phyloP scores from a whole-genome alignment of 75 land plant genomes.

The Pinus tabuliformis region DNA sequence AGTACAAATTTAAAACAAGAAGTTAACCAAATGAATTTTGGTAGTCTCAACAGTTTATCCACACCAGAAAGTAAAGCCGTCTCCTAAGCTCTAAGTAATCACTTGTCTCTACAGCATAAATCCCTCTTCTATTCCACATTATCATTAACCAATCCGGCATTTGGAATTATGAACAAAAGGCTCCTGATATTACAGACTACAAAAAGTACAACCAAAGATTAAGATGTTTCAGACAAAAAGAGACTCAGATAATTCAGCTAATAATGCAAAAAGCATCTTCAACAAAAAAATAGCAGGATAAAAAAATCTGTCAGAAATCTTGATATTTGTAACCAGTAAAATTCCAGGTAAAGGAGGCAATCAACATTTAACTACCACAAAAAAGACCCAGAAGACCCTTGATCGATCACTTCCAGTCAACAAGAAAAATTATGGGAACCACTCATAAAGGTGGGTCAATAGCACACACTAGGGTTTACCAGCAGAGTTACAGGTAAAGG shows the following conservation, averaged over 20 bases:
- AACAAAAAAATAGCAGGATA: conserved; percentile 5
- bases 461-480: no score
- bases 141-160: not conserved
- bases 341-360: not conserved
- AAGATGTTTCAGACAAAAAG: not conserved
- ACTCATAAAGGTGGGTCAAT: no score
- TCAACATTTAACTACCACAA: not conserved
- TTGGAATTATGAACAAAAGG: not conserved
- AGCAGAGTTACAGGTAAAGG: no score
- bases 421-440: no score
- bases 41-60: not conserved
- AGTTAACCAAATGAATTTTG: not conserved
- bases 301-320: not conserved
- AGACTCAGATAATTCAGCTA: not conserved
- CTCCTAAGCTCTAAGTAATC: not conserved
- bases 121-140: not conserved
- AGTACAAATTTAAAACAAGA: not conserved
- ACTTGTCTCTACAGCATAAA: no score
- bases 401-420: no score
- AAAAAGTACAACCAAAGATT: not conserved
- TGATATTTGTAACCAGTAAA: not conserved
- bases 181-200: not conserved
- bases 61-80: not conserved
- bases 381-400: not conserved
- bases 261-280: not conserved